Evolutionary conservation across 208 protist genomes (phyloP).

Genomic region (Trypanosoma boissoni): DNA sequence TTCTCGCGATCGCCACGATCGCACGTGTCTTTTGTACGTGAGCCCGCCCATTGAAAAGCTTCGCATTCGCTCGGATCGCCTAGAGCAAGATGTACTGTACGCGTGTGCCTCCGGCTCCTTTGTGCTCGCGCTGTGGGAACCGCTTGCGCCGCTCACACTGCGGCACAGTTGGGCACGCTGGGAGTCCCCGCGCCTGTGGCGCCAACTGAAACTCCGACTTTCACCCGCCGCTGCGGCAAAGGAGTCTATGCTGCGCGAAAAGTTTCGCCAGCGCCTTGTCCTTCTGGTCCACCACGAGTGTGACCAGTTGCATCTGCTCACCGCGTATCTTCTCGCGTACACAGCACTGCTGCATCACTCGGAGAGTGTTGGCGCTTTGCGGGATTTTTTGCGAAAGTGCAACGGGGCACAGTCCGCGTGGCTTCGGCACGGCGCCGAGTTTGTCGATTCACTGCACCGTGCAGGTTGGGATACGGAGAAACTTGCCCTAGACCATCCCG

Average conservation of each 20-base stretch:
- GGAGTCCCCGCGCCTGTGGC: slow-evolving; percentile 31
- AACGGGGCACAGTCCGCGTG: slow-evolving; percentile 45
- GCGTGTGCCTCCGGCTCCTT: slow-evolving; percentile 55
- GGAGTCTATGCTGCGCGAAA: background rate
- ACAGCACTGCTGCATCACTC: slow-evolving; percentile 57
- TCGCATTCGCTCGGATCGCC: slow-evolving; percentile 38
- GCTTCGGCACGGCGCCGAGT: slow-evolving; percentile 24
- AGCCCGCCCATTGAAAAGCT: slow-evolving; percentile 63
- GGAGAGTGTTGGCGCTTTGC: slow-evolving; percentile 34
- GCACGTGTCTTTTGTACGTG: slow-evolving; percentile 50
- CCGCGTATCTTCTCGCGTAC: slow-evolving; percentile 70
- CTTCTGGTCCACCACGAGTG: slow-evolving; percentile 73
- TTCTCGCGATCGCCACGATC: slow-evolving; percentile 23
- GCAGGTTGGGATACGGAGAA: slow-evolving; percentile 71
- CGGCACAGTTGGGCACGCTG: slow-evolving; percentile 47
- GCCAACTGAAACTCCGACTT: slow-evolving; percentile 8
- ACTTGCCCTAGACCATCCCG: slow-evolving; percentile 60
- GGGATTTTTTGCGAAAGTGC: slow-evolving; percentile 51
- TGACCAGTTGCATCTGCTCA: slow-evolving; percentile 49
- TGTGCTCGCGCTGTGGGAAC: slow-evolving; percentile 71
- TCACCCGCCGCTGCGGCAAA: slow-evolving; percentile 1
- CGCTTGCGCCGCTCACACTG: slow-evolving; percentile 34
- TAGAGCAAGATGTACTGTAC: slow-evolving; percentile 72
- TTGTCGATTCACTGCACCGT: slow-evolving; percentile 32
- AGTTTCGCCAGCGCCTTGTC: slow-evolving; percentile 33